Evolutionary conservation across 306 rosid species (phyloP).

Genomic region (Vigna mungo): DNA sequence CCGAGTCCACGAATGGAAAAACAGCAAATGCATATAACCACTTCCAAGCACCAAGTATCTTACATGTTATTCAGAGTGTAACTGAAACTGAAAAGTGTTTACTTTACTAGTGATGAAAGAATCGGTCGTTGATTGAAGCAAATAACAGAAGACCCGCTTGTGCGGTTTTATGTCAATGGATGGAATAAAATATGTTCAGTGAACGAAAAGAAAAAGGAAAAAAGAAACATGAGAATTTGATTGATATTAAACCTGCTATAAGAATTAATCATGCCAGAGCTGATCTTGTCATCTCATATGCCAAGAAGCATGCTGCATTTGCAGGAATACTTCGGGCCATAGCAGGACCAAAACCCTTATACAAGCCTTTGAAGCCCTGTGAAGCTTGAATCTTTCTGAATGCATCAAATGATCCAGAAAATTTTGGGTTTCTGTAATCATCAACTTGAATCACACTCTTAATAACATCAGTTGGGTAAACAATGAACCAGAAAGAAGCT

Average conservation of each 20-base stretch:
- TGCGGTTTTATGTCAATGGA: neutral
- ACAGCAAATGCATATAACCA: neutral
- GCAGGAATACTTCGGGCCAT: conserved; percentile 85
- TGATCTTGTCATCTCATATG: conserved; percentile 87
- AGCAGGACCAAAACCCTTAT: conserved; percentile 89
- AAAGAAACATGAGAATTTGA: conserved; percentile 10
- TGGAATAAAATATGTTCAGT: neutral
- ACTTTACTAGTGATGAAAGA: neutral
- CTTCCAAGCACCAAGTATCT: neutral
- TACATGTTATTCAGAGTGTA: neutral
- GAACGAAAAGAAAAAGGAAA: neutral
- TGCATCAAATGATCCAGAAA: conserved; percentile 71
- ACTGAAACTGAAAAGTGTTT: conserved; percentile 4
- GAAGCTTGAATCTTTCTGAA: conserved; percentile 67
- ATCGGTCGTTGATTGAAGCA: conserved; percentile 3
- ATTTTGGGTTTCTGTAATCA: conserved; percentile 81
- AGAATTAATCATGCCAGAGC: conserved; percentile 65
- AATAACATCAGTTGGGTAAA: conserved; percentile 92
- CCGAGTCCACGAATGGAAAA: neutral
- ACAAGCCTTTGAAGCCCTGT: conserved; percentile 77
- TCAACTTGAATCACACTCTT: conserved; percentile 95
- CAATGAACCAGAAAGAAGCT: conserved; percentile 73
- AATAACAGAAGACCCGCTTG: neutral
- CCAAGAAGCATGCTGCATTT: conserved; percentile 94
- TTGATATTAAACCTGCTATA: conserved; percentile 34